phyloP scores from a whole-genome alignment of 352 stramenopile genomes.

The Globisporangium spiculum region DNA sequence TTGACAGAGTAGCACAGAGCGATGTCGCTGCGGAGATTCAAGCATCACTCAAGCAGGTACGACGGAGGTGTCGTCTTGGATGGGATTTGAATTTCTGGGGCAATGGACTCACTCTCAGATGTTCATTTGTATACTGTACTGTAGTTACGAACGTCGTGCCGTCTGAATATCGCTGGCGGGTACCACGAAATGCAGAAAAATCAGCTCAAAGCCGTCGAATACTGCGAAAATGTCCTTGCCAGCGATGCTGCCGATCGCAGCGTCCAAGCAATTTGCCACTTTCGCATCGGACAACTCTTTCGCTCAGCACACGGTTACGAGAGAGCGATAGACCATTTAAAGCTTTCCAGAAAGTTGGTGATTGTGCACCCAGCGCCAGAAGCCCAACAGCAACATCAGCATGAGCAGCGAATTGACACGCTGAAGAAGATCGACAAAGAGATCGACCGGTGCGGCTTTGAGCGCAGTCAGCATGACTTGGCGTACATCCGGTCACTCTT shows the following conservation, averaged over 20 bases:
- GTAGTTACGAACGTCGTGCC: conserved; percentile 40
- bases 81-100: no score
- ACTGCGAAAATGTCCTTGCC: conserved; percentile 45
- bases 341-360: conserved; percentile 7
- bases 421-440: conserved; percentile 42
- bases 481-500: conserved; percentile 39
- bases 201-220: conserved; percentile 26
- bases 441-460: conserved; percentile 58
- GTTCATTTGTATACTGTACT: conserved; percentile 13
- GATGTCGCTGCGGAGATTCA: neutral
- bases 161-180: conserved; percentile 61
- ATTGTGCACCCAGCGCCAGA: neutral
- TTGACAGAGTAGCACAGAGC: neutral
- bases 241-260: conserved; percentile 9
- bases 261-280: conserved; percentile 29
- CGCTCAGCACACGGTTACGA: conserved; percentile 50
- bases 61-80: no score
- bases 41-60: conserved; percentile 5
- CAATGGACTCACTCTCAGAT: no score
- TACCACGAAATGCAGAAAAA: conserved; percentile 67
- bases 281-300: conserved; percentile 52
- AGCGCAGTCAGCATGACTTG: conserved; percentile 57
- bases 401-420: conserved; percentile 1
- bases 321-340: conserved; percentile 32
- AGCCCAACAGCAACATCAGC: neutral